Percentiles rank a stretch among this genome's conserved stretches.
These are phyloP conservation scores for Cladosporium sphaerospermum DNA, from an alignment of 2,329 filamentous ascomycete genomes.

Conservation along the genomic window DNA sequence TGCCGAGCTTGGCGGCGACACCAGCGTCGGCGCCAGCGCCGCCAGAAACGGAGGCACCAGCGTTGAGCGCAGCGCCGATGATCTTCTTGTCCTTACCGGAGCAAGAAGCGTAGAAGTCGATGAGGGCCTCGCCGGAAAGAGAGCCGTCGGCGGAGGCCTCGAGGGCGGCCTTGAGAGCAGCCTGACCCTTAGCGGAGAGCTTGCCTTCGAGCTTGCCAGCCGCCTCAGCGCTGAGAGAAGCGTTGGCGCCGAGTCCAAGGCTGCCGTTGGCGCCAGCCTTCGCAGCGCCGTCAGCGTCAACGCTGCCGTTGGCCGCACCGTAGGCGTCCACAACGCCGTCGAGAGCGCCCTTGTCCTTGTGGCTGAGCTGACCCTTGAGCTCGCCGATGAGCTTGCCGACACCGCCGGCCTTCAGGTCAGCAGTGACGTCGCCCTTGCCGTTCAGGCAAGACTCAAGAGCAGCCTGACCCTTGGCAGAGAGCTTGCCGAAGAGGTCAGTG, in stretches of 20 bases:
- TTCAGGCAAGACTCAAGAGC: not conserved
- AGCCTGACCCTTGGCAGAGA: constrained; percentile 5
- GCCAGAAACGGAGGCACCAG: not conserved
- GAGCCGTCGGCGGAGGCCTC: constrained; percentile 6
- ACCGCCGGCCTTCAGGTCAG: constrained; percentile 18
- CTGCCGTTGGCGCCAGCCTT: not conserved
- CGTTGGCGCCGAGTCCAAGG: not conserved
- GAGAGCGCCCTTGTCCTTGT: not conserved
- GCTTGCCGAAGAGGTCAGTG: constrained; percentile 2
- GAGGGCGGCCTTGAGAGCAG: no score
- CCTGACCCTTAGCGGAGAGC: constrained; percentile 4
- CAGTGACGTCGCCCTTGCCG: not conserved
- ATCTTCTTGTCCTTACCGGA: not conserved
- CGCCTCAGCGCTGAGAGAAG: no score
- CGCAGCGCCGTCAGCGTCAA: not conserved
- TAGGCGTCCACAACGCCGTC: not conserved
- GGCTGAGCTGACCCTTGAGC: constrained; percentile 9
- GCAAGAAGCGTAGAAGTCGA: not conserved
- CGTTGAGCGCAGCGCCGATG: not conserved
- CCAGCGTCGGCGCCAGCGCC: not conserved
- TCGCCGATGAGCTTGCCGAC: constrained; percentile 14
- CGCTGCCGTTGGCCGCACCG: constrained; percentile 2
- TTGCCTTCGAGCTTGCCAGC: not conserved
- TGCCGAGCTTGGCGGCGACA: no score
- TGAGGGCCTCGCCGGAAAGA: constrained; percentile 13